Evolutionary conservation across 129 eudicot genomes (phyloP).

Genomic region (carrot (Daucus carota)): DH1_v3.0 NC_030386.2:17592501-17593000

Average conservation of each 20-base stretch:
- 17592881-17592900: background rate
- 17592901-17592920: background rate
- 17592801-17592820: background rate
- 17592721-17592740: background rate
- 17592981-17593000: background rate
- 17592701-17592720: background rate
- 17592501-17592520: conserved; percentile 2
- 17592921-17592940: background rate
- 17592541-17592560: conserved; percentile 96
- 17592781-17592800: background rate
- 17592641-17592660: background rate
- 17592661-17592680: background rate
- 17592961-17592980: background rate
- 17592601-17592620: conserved; percentile 97
- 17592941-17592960: background rate
- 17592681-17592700: background rate
- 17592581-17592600: conserved; percentile 91
- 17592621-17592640: conserved; percentile 73
- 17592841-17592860: background rate
- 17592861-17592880: background rate
- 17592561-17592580: conserved; percentile 87
- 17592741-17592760: background rate
- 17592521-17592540: conserved; percentile 92
- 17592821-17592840: background rate
- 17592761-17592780: background rate